phyloP scores from a whole-genome alignment of 257 asterid genomes.

The Nemophila menziesii region DNA sequence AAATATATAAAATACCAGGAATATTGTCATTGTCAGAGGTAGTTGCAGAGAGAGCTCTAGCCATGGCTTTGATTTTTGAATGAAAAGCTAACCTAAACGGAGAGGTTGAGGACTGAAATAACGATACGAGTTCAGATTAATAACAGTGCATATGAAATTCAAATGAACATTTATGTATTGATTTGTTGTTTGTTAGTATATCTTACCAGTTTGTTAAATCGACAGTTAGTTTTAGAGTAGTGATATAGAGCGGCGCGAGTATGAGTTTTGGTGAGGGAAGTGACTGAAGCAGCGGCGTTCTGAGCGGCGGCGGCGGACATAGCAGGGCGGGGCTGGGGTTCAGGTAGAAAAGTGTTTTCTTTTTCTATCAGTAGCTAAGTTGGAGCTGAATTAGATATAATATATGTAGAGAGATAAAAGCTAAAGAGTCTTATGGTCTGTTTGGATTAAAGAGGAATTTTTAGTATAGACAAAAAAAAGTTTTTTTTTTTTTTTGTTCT shows the following conservation, averaged over 20 bases:
- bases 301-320: slow-evolving; percentile 5
- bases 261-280: slow-evolving; percentile 2
- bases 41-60: slow-evolving; percentile 39
- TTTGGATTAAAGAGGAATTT: too few species aligned
- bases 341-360: too few species aligned
- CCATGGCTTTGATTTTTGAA: slow-evolving; percentile 57
- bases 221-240: slow-evolving; percentile 1
- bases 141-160: neutral
- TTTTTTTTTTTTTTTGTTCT: too few species aligned
- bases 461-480: too few species aligned
- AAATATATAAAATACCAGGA: slow-evolving; percentile 21
- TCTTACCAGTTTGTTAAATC: slow-evolving; percentile 13
- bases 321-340: too few species aligned
- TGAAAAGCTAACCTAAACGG: slow-evolving; percentile 20
- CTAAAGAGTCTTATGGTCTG: too few species aligned
- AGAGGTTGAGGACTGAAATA: slow-evolving; percentile 11
- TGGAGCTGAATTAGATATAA: too few species aligned
- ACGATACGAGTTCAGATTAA: neutral
- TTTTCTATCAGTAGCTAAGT: too few species aligned
- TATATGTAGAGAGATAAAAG: too few species aligned
- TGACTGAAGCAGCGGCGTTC: slow-evolving; percentile 12
- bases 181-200: neutral
- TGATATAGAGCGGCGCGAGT: slow-evolving; percentile 7
- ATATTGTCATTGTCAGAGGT: slow-evolving; percentile 21
- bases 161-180: too few species aligned